These are phyloP conservation scores for Tetracentron sinense DNA, from an alignment of 164 flowering plant genomes.

Conservation along the genomic window DNA sequence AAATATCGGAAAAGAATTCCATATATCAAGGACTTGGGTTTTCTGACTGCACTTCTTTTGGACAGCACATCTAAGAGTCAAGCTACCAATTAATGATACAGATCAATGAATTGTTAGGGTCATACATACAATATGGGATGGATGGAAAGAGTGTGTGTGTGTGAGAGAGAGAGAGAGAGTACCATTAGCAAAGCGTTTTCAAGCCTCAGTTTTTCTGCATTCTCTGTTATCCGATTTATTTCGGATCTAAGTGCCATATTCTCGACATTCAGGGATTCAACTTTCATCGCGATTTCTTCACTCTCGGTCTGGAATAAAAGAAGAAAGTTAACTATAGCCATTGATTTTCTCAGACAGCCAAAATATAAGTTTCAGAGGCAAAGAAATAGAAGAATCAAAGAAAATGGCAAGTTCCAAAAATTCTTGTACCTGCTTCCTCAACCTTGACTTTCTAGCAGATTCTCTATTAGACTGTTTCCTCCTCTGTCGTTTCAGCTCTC, in stretches of 20 bases:
- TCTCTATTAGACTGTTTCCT: slow-evolving; percentile 97
- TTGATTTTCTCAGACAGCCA: too few species aligned
- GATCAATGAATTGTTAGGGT: too few species aligned
- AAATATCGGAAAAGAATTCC: too few species aligned
- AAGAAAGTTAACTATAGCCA: too few species aligned
- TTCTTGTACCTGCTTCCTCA: slow-evolving; percentile 80
- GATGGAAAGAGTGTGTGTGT: too few species aligned
- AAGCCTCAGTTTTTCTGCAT: slow-evolving; percentile 18
- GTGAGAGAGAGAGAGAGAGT: neutral
- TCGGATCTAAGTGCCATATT: slow-evolving; percentile 21
- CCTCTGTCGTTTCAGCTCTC: slow-evolving; percentile 80
- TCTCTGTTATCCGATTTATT: slow-evolving; percentile 15
- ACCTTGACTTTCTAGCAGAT: slow-evolving; percentile 93
- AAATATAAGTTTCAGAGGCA: too few species aligned
- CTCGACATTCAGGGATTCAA: slow-evolving; percentile 19
- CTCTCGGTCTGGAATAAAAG: slow-evolving; percentile 17
- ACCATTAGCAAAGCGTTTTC: slow-evolving; percentile 25
- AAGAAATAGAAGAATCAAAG: neutral
- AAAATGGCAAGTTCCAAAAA: neutral
- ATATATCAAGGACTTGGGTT: too few species aligned
- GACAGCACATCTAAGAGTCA: too few species aligned
- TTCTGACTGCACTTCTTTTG: too few species aligned
- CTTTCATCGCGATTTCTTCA: slow-evolving; percentile 18
- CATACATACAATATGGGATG: too few species aligned
- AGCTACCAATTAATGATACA: too few species aligned